phyloP scores from a whole-genome alignment of 805 yeast genomes.

The Tetrapisispora iriomotensis region DNA sequence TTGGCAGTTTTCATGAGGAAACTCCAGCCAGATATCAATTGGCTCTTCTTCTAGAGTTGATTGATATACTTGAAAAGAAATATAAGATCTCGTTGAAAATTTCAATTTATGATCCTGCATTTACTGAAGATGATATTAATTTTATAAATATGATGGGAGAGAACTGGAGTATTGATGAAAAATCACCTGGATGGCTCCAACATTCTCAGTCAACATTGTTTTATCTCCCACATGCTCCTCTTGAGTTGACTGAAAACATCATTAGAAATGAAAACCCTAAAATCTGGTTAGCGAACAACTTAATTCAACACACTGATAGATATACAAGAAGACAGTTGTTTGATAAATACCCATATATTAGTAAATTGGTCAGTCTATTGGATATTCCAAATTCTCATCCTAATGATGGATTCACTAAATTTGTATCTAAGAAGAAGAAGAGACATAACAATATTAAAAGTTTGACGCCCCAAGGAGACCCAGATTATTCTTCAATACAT shows the following conservation, averaged over 20 bases:
- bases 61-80: slow-evolving; percentile 7
- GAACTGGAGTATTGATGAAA: slow-evolving; percentile 23
- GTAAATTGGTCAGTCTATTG: slow-evolving; percentile 29
- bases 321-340: slow-evolving; percentile 35
- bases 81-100: slow-evolving; percentile 17
- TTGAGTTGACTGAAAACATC: slow-evolving; percentile 39
- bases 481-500: slow-evolving; percentile 16
- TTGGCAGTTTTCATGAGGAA: slow-evolving; percentile 56
- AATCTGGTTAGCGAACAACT: slow-evolving; percentile 42
- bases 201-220: slow-evolving; percentile 31
- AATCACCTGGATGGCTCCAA: slow-evolving; percentile 13
- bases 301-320: slow-evolving; percentile 46
- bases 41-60: slow-evolving; percentile 43
- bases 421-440: slow-evolving; percentile 15
- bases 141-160: slow-evolving; percentile 25
- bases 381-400: slow-evolving; percentile 9
- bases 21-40: slow-evolving; percentile 56
- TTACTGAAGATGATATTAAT: slow-evolving; percentile 36
- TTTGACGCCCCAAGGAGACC: slow-evolving; percentile 8
- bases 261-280: slow-evolving; percentile 29
- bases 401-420: slow-evolving; percentile 16
- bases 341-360: slow-evolving; percentile 35
- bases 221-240: slow-evolving; percentile 71
- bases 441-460: slow-evolving; percentile 11
- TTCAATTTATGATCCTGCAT: slow-evolving; percentile 58